Evolutionary conservation across 345 rosid species (phyloP), one percentile per base, ranked within the genome.

Genomic region (Syzygium grande): DNA sequence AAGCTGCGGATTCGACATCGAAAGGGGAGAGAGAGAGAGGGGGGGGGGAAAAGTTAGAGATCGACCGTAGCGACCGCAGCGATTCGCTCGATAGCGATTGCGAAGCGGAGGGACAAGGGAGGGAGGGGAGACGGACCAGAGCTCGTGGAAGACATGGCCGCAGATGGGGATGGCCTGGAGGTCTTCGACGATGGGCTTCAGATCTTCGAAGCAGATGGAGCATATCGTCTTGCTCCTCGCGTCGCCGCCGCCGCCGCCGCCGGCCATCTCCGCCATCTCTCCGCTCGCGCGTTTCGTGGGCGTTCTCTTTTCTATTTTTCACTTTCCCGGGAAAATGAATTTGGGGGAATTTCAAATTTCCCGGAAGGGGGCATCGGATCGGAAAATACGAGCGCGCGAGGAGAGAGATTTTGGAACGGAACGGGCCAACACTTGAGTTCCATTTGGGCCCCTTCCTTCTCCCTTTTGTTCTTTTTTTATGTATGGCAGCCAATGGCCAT

Each of bases 131-230:
- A 88, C 89, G 87, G 73, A 96, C 99, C 99, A 98, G 84, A 96
- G 95, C 84, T 96, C 98, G 92, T 98, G 99, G 92, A 98, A 96
- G 89, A 98, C 99, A 49, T 98, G 99, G 87, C 99, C 98, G 87
- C 99, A 96, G 68, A 95, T 91, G 84, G 99, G 94, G 90, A 98
- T 94, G 54, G 94, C 93, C 86, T 96, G 99, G 43, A 96, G 96
- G 89, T 98, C 96, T 89, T 96, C 98, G 85, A 90, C 92, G 80
- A 95, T 92, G 55, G 99, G 99, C 90, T 94, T 98, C 34, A 96
- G 98, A 90, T 98, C 99, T 92, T 98, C 98, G 89, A 94, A 96
- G 90, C 99, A 98, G 86, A 98, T 96, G 1, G 99, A 91, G 87
- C 99, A 98, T 46, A 96, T 94, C 2, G 97, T 93, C 89, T 88